Base-by-base conservation (phyloP, 2,329 filamentous ascomycete species). In the Aspergillus caelatus region DNA sequence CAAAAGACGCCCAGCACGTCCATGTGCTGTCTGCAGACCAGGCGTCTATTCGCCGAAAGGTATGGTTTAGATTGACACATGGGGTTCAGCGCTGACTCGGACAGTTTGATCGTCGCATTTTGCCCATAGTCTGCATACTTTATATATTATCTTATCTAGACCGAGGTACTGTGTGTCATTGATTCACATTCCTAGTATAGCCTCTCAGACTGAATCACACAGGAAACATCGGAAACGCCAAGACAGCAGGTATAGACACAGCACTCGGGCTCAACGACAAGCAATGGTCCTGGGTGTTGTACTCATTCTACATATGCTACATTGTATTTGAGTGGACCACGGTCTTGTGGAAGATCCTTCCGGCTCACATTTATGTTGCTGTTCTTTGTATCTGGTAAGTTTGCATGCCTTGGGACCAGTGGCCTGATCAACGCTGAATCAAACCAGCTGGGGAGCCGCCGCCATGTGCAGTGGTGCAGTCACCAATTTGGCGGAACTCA, bases 311-410 rank as follows among this genome's bases (percentile, higher is more conserved):
- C 45, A 71, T 72, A 19, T 69, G 61, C 43, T 73, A 72, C 26
- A 69, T 71, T 26, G 5, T 69, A 23, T 72, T 73, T 19, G 70
- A 72, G 30, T 73, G 71, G 71, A 68, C 68, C 0, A 70, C 68
- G 0, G 61, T 73, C 2, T 34, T 71, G 8, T 73, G 71, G 69
- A 72, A 71, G 32, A 61, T 72, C 12, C 54, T 73, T 10, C 69
- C 71, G 4, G 70, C 71, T 2, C 70, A 73, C 43, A 62, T 62
- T 14, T 72, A 71, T 43, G 46, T 72, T 19, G 64, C 68, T 6
- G 28, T 50, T 2, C 48, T 71, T 4, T 73, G 68, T 34, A 65
- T 71, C 30, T 72, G 67, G 70, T 71, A 62, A 63, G 69, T 26
- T 12, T 7, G 5, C 14, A 16, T 2, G 11, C 6, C 4, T n/a